These are phyloP conservation scores for Globisporangium paddicum DNA, from an alignment of 352 stramenopile genomes.

Conservation along the genomic window DNA sequence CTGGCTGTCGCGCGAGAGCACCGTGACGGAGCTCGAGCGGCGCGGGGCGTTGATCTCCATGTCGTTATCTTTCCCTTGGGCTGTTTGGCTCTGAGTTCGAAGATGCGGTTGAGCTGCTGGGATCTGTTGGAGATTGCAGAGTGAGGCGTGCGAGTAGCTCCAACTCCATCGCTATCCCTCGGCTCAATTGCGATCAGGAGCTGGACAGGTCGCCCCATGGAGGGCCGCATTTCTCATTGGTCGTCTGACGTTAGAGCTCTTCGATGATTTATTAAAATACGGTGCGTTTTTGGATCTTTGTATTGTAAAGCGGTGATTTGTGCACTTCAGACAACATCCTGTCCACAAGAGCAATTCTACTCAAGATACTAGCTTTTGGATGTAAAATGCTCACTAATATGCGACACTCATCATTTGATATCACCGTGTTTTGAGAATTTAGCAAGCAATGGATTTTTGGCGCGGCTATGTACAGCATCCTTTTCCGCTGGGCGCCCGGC, in stretches of 20 bases:
- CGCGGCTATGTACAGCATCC: too few species aligned
- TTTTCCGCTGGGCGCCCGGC: too few species aligned
- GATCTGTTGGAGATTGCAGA: conserved; percentile 4
- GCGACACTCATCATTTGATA: conserved; percentile 3
- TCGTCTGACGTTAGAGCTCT: not conserved
- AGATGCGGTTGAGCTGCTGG: not conserved
- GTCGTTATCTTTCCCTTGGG: not conserved
- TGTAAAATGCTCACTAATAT: not conserved
- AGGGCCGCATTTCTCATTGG: not conserved
- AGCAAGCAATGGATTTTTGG: not conserved
- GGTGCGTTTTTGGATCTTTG: too few species aligned
- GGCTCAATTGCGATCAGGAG: not conserved
- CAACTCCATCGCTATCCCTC: not conserved
- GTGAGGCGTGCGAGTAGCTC: not conserved
- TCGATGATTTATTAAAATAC: too few species aligned
- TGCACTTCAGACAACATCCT: too few species aligned
- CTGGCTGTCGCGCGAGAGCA: conserved; percentile 10
- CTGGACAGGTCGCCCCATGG: not conserved
- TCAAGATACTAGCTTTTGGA: too few species aligned
- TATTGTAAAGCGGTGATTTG: too few species aligned
- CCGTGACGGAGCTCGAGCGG: conserved; percentile 9
- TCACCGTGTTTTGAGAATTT: not conserved
- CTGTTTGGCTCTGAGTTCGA: not conserved
- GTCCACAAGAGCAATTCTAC: too few species aligned
- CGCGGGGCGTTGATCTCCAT: not conserved